Percentiles rank a stretch among this genome's conserved stretches.
These are phyloP conservation scores for Zelopaecilomyces penicillatus DNA, from an alignment of 2,329 filamentous ascomycete genomes.

Conservation along the genomic window DNA sequence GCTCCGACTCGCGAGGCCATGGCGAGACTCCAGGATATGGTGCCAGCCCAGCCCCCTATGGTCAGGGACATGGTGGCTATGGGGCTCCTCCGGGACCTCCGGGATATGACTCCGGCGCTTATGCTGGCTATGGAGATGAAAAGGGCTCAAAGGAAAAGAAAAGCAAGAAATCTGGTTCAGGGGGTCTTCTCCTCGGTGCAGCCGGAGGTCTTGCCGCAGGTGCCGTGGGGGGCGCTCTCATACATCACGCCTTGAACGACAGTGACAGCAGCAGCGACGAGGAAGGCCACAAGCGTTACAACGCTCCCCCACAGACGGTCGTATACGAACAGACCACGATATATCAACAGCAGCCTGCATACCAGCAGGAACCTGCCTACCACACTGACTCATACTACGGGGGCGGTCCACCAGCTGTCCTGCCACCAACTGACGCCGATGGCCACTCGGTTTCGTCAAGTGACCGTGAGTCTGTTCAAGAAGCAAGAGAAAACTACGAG, in stretches of 20 bases:
- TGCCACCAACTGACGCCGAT: constrained; percentile 31
- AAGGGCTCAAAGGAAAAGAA: constrained; percentile 8
- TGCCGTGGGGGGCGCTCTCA: constrained; percentile 47
- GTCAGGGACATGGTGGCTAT: constrained; percentile 6
- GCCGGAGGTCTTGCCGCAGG: constrained; percentile 51
- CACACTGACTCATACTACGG: constrained; percentile 3
- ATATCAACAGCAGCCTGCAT: neutral
- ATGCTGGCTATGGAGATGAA: constrained; percentile 12
- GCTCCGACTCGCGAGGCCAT: constrained; percentile 18
- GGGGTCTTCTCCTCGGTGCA: constrained; percentile 49
- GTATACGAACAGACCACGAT: neutral
- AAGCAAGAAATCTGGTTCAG: constrained; percentile 38
- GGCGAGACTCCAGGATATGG: constrained; percentile 15
- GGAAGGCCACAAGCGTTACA: constrained; percentile 11
- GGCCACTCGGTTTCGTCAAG: constrained; percentile 33
- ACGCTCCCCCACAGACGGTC: constrained; percentile 2
- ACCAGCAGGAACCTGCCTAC: neutral
- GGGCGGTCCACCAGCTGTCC: constrained; percentile 24
- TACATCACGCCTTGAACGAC: constrained; percentile 43
- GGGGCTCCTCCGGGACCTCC: constrained; percentile 10
- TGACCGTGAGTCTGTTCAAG: constrained; percentile 33
- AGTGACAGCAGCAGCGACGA: constrained; percentile 14
- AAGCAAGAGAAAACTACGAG: constrained; percentile 35
- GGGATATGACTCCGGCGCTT: constrained; percentile 9
- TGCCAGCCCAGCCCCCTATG: constrained; percentile 3